A percentile compares a stretch with the other conserved stretches of the same genome.
Evolutionary conservation across 1,284 basidiomycete genomes (phyloP).

Genomic region (Waitea zeae): DNA sequence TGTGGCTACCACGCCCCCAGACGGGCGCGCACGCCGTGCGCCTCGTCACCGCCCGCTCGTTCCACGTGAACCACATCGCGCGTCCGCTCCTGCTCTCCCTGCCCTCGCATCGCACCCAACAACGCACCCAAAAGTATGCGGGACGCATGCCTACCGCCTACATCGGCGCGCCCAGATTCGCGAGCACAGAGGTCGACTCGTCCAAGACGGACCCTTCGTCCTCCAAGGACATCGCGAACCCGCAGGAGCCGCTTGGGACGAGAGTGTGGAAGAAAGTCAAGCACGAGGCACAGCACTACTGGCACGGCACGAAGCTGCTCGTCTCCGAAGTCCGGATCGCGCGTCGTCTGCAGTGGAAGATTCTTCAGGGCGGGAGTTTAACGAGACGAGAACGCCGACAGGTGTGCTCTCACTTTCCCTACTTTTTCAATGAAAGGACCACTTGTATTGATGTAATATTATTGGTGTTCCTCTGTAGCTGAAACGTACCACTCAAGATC

Average conservation of each 20-base stretch:
- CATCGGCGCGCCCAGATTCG: constrained; percentile 1
- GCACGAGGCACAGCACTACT: constrained; percentile 93
- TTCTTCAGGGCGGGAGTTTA: constrained; percentile 80
- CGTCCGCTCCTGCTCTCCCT: no score
- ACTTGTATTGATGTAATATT: not conserved
- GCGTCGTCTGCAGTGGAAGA: constrained; percentile 76
- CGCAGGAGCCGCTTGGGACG: constrained; percentile 32
- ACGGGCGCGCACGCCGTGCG: no score
- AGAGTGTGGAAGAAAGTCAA: constrained; percentile 86
- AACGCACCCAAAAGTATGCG: no score
- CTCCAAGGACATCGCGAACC: no score
- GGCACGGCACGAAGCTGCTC: constrained; percentile 90
- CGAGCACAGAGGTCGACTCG: constrained; percentile 9
- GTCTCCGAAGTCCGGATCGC: constrained; percentile 93
- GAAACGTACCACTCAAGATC: constrained; percentile 83
- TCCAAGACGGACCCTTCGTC: constrained; percentile 28
- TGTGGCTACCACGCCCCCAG: no score
- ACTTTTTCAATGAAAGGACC: no score
- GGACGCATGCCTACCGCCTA: constrained; percentile 1
- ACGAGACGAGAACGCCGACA: constrained; percentile 91
- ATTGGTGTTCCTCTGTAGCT: constrained; percentile 47
- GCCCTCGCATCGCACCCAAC: no score
- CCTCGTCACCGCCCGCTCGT: no score
- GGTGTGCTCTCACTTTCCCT: constrained; percentile 23
- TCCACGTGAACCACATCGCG: no score